Base-by-base conservation (phyloP, 495 filamentous ascomycete genomes). In the Cercophora scortea region DNA sequence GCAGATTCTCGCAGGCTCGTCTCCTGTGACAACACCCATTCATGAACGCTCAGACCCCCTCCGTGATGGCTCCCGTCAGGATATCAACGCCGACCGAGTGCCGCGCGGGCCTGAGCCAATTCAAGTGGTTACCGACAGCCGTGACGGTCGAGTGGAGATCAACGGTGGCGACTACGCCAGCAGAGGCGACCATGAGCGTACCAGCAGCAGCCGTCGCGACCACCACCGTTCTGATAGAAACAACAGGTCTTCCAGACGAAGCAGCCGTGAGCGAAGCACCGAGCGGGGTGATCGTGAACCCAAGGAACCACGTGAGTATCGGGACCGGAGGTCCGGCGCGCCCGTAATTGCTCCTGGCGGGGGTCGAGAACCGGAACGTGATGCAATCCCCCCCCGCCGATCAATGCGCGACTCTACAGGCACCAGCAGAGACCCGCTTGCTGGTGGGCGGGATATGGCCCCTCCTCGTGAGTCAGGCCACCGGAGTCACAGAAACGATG, bases 1-100 rank as follows among this genome's bases (percentile, higher is more conserved):
- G 6, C 73, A 77, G 53, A 70, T 77, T 17, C 60, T 77, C 1
- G 70, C 72, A 1, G 74, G 73, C 32, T 68, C 68, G 19, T 76
- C 73, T 12, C 73, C 74, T 1, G 62, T 73, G 16, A 64, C 68
- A 5, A 75, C 74, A 3, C 72, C 74, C 3, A 56, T 71, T 15
- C 67, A 71, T 8, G 74, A 76, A 42, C 72, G 73, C 7, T 62
- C 68, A 10, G 71, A 68, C 42, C 65, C 65, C 7, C 61, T 67
- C 17, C 56, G 70, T 2, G 60, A 61, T 25, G 58, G 57, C 32
- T 45, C 56, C 13, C 61, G 65, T 18, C 54, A 61, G 13, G 57
- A 62, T 6, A 42, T 51, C 36, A 47, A 38, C 51, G 39, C 25
- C 18, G 59, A 61, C 42, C 59, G 57, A 2, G 51, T 45, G 7